A percentile compares a stretch with the other conserved stretches of the same genome.
Conservation (phyloP, 441 rosid genomes). For the Lepidium campestre region DNA sequence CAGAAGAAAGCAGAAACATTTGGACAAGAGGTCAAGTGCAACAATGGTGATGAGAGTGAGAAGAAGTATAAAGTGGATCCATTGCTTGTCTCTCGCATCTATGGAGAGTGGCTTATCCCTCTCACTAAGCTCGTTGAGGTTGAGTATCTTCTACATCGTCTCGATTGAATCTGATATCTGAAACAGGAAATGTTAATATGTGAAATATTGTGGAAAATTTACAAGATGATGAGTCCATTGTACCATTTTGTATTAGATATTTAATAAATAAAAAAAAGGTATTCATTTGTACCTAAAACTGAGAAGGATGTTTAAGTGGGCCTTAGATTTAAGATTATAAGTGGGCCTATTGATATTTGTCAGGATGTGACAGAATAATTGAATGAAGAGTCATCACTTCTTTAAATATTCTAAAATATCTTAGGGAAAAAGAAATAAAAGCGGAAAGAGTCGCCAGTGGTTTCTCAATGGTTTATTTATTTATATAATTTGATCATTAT, state of each 20-base stretch:
- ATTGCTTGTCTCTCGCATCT: conserved; percentile 51
- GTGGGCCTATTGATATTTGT: conserved; percentile 13
- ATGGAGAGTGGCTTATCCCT: conserved; percentile 79
- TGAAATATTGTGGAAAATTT: no score
- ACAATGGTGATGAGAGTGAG: conserved; percentile 1
- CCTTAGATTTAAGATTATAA: not conserved
- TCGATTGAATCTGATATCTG: conserved; percentile 36
- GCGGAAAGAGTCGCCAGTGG: conserved; percentile 2
- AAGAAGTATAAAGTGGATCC: conserved; percentile 60
- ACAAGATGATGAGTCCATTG: no score
- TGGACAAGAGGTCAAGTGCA: conserved; percentile 54
- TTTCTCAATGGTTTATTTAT: not conserved
- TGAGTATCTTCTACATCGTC: conserved; percentile 76
- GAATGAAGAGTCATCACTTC: conserved; percentile 9
- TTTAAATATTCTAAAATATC: not conserved
- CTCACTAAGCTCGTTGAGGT: conserved; percentile 73
- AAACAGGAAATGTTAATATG: not conserved
- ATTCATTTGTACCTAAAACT: not conserved
- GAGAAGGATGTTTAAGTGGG: not conserved
- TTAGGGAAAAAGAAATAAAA: not conserved
- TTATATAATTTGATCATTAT: conserved; percentile 19
- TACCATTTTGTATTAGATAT: no score
- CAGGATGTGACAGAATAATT: conserved; percentile 6
- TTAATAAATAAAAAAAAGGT: no score
- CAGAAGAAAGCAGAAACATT: conserved; percentile 62